A percentile compares a stretch with the other conserved stretches of the same genome.
Evolutionary conservation across 2,329 filamentous ascomycete genomes (phyloP).

Genomic region (Mariannaea elegans): DNA sequence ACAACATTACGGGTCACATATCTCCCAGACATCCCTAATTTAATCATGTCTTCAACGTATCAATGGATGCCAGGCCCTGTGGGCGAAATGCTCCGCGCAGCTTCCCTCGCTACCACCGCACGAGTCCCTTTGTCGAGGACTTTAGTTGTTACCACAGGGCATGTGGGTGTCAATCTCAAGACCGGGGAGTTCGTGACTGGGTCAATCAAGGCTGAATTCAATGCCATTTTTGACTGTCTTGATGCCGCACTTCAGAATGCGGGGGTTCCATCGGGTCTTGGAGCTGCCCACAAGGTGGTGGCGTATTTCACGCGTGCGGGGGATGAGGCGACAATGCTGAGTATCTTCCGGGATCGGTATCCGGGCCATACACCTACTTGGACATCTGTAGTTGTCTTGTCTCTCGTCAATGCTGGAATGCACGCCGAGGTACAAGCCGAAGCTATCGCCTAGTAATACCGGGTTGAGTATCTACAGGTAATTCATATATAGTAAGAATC

Average conservation of each 20-base stretch:
- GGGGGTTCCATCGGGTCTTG: constrained; percentile 22
- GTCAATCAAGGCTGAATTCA: constrained; percentile 23
- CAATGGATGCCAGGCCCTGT: constrained; percentile 19
- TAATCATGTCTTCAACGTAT: constrained; percentile 16
- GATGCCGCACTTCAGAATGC: constrained; percentile 27
- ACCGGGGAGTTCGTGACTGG: constrained; percentile 25
- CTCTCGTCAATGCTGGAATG: constrained; percentile 27
- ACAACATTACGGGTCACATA: too few species aligned
- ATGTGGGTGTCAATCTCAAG: constrained; percentile 26
- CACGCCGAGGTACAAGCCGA: constrained; percentile 29
- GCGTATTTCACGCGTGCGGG: constrained; percentile 26
- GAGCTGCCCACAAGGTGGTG: constrained; percentile 24
- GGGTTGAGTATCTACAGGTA: too few species aligned
- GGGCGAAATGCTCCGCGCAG: constrained; percentile 16
- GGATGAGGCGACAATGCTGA: constrained; percentile 23
- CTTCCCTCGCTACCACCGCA: constrained; percentile 26
- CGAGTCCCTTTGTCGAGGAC: constrained; percentile 13
- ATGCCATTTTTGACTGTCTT: constrained; percentile 28
- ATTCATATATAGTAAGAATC: too few species aligned
- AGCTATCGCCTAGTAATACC: constrained; percentile 13
- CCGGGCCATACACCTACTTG: constrained; percentile 23
- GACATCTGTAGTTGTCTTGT: constrained; percentile 29
- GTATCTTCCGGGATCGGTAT: constrained; percentile 17
- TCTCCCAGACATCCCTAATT: neutral
- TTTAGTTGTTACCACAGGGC: constrained; percentile 24